Evolutionary conservation across 2,329 filamentous ascomycete species (phyloP), one percentile per base, ranked within the genome.

Genomic region (Magnaporthales sp.): DNA sequence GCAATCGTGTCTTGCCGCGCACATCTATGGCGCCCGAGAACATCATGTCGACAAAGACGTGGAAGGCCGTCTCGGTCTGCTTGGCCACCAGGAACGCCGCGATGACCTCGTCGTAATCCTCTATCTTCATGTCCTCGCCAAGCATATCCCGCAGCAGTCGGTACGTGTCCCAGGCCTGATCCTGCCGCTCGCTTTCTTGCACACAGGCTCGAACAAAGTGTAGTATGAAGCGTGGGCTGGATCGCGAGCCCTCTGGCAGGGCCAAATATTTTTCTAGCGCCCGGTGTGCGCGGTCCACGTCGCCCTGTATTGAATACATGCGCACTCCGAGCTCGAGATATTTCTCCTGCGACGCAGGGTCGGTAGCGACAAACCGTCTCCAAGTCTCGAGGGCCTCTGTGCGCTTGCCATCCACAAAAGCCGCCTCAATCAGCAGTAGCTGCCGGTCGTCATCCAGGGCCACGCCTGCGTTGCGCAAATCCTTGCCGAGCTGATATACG

Each of bases 31-130:
- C 74, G 5, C 84, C 84, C 4, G 85, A 84, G 67, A 87, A 86
- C 87, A 96, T 93, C 92, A 97, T 96, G 75, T 97, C 92, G 71
- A 90, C 91, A 75, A 96, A 96, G 0, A 92, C 86, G 66, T 87
- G 86, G 66, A 94, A 82, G 0, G 91, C 91, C 68, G 88, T 83
- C 68, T 90, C 84, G 6, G 86, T 81, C 67, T 88, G 82, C 66
- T 87, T 85, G 7, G 86, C 83, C 26, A 87, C 81, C 29, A 97
- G 78, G 72, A 96, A 91, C 61, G 85, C 85, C 24, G 89, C 83
- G 62, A 90, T 88, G 46, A 93, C 83, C 68, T 84, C 80, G 74
- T 96, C 92, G 71, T 93, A 96, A 73, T 96, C 90, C 22, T 86
- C 79, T 72, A 93, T 87, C 3, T 81, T 84, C 78, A 93, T 89